Conservation (phyloP, 1,284 basidiomycete genomes). For the Trametes sp. region DNA sequence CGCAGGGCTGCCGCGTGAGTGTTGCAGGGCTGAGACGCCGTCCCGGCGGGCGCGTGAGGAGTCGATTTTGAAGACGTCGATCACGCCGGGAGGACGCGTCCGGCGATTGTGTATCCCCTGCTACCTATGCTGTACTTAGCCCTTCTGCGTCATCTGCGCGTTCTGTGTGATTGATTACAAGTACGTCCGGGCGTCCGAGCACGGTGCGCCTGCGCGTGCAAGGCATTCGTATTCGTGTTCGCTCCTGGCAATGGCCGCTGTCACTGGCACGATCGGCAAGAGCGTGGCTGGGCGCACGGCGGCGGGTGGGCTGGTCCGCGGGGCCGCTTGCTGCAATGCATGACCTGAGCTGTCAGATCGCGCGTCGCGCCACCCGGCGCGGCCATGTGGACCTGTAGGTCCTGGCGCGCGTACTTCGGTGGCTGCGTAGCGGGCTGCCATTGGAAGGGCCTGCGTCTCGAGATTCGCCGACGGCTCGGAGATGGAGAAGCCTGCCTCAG, state of each 20-base stretch:
- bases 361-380: neutral
- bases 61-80: conserved; percentile 18
- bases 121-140: no score
- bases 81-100: conserved; percentile 14
- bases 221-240: neutral
- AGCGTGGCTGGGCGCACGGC: neutral
- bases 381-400: conserved; percentile 20
- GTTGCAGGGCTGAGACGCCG: no score
- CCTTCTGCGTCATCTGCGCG: neutral
- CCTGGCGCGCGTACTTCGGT: conserved; percentile 3
- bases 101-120: conserved; percentile 10
- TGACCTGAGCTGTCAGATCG: conserved; percentile 5
- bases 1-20: neutral
- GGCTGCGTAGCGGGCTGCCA: neutral
- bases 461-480: conserved; percentile 13
- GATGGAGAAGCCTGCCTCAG: neutral
- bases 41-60: no score
- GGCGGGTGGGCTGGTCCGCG: neutral
- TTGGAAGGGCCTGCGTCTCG: no score
- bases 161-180: conserved; percentile 4
- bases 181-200: neutral
- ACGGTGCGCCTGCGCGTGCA: no score
- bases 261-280: conserved; percentile 2
- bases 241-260: neutral
- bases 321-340: no score